Evolutionary conservation across 2,329 filamentous ascomycete genomes (phyloP).

Genomic region (Stylonectria norvegica): DNA sequence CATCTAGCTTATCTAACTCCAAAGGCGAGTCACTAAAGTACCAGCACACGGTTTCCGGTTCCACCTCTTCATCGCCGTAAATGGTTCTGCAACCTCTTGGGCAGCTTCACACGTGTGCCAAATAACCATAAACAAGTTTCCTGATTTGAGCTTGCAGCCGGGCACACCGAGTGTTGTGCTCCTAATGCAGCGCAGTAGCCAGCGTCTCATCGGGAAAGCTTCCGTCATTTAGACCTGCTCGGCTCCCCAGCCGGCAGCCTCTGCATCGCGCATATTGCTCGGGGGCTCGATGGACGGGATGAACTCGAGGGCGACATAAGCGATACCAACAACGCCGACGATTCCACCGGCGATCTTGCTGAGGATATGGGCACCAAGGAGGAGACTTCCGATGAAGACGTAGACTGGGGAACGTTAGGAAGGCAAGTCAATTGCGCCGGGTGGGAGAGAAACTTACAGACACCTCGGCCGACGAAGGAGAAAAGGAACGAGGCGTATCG

Average conservation of each 20-base stretch:
- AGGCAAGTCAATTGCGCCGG: background rate
- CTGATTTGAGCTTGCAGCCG: too few relatives aligned
- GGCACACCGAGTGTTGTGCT: too few relatives aligned
- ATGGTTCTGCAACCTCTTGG: too few relatives aligned
- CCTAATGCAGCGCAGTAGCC: too few relatives aligned
- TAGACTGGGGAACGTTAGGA: constrained; percentile 63
- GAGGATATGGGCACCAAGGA: constrained; percentile 65
- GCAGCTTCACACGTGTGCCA: too few relatives aligned
- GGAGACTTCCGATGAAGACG: constrained; percentile 86
- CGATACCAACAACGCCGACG: constrained; percentile 74
- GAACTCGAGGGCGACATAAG: constrained; percentile 73
- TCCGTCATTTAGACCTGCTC: constrained; percentile 69
- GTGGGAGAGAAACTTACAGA: constrained; percentile 63
- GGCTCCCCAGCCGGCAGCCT: constrained; percentile 67
- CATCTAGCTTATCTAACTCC: too few relatives aligned
- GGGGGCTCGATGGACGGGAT: constrained; percentile 76
- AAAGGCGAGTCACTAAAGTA: too few relatives aligned
- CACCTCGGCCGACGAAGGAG: constrained; percentile 90
- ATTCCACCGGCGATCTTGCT: constrained; percentile 74
- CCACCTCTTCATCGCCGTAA: too few relatives aligned
- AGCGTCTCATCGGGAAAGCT: constrained; percentile 6
- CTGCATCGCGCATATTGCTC: constrained; percentile 76
- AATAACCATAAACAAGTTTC: too few relatives aligned
- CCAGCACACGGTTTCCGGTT: too few relatives aligned
- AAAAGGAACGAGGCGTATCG: constrained; percentile 97